Evolutionary conservation across 495 filamentous ascomycete genomes (phyloP), one percentile per base, ranked within the genome.

Genomic region (Podospora pseudoanserina): DNA sequence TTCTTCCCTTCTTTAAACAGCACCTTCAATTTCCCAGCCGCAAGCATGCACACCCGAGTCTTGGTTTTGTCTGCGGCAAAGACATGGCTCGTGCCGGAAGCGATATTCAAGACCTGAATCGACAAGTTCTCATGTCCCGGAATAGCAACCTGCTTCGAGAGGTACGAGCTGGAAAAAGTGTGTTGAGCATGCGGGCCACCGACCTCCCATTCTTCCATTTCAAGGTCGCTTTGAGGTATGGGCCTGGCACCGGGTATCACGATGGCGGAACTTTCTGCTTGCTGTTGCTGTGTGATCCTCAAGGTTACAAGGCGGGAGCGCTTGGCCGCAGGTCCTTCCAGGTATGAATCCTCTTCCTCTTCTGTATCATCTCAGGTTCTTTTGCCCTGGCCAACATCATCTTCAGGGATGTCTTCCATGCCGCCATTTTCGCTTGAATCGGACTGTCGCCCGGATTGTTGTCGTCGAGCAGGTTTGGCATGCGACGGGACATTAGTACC

Each of bases 21-120:
- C 39, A 79, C 70, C 32, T 65, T 63, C 1, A 79, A 54, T 65
- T 79, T 79, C 9, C 77, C 77, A 3, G 58, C 63, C 0, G 61
- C 66, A 7, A 79, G 60, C 3, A 70, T 68, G 59, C 77, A 79
- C 19, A 78, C 55, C 7, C 73, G 73, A 1, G 74, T 67, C 32
- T 66, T 67, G 27, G 55, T 26, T 4, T 1, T 4, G 13, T 73
- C 66, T 4, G 68, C 26, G 0, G 55, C 19, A 62, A 74, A 76
- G 0, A 3, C 56, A 58, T 78, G 68, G 16, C 61, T 67, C 5
- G 39, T 67, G 11, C 74, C 77, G 0, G 78, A 75, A 3, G 70
- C 63, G n/a, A 79, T 62, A n/a, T 65, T 71, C 19, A 71, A 58
- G 11, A 71, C 65, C 16, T 72, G 69, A 65, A 75, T 67, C 20